A percentile compares a stretch with the other conserved stretches of the same genome.
Conservation (phyloP, 148 eudicot genomes). For the Silene uniflora region DNA sequence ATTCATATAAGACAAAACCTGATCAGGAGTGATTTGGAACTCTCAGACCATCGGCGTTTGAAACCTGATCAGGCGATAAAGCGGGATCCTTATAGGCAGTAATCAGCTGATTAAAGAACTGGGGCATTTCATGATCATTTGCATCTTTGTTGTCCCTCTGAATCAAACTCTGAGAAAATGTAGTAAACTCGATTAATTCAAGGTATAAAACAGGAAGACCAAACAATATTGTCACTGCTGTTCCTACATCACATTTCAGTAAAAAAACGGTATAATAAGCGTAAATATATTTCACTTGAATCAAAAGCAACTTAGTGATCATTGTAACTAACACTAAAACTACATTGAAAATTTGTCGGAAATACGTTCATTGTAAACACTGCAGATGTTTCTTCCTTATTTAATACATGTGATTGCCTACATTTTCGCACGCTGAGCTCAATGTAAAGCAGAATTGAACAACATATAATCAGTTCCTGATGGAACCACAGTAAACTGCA, state of each 20-base stretch:
- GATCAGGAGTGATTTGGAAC: constrained; percentile 7
- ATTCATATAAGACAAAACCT: too few species aligned
- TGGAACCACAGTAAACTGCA: too few species aligned
- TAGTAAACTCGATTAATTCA: neutral
- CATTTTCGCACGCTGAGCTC: too few species aligned
- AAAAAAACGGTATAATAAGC: too few species aligned
- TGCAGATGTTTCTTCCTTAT: too few species aligned
- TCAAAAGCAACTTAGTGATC: neutral
- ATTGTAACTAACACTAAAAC: too few species aligned
- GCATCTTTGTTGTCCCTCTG: constrained; percentile 54
- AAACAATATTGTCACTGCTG: neutral
- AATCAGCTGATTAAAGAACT: constrained; percentile 41
- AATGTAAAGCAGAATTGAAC: too few species aligned
- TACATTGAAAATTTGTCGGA: neutral
- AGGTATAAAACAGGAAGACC: neutral
- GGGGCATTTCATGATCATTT: constrained; percentile 44
- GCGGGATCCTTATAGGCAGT: constrained; percentile 58
- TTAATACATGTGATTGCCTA: too few species aligned
- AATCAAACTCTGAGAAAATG: constrained; percentile 42
- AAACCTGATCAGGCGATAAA: constrained; percentile 32
- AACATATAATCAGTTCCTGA: too few species aligned
- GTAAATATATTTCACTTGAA: neutral
- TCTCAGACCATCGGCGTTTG: constrained; percentile 29
- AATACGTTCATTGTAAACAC: too few species aligned
- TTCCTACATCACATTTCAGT: neutral